Evolutionary conservation across 2,329 filamentous ascomycete species (phyloP).

Genomic region (Pseudogymnoascus sp.): DNA sequence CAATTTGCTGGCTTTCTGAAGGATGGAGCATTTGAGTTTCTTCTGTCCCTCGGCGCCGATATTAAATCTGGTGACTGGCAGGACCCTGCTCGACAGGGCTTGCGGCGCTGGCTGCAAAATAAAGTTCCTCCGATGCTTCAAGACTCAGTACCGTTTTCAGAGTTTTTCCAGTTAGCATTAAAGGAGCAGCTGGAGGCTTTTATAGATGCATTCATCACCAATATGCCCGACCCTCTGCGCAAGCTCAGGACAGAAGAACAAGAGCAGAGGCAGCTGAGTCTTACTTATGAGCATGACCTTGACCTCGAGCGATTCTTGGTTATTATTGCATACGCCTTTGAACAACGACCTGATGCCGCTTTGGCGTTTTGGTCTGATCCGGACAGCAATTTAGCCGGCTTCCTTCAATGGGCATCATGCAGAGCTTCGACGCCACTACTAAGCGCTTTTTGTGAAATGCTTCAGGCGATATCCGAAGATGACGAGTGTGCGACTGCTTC

Average conservation of each 20-base stretch:
- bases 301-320: constrained; percentile 86
- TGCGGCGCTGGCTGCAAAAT: constrained; percentile 75
- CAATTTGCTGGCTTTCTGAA: constrained; percentile 71
- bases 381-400: constrained; percentile 88
- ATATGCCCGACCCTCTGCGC: constrained; percentile 86
- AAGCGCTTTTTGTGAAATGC: constrained; percentile 93
- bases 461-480: constrained; percentile 79
- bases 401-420: constrained; percentile 94
- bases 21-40: constrained; percentile 87
- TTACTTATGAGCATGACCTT: constrained; percentile 58
- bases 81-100: constrained; percentile 73
- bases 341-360: constrained; percentile 75
- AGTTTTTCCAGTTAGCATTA: constrained; percentile 63
- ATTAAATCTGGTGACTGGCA: constrained; percentile 77
- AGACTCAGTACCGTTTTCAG: constrained; percentile 62
- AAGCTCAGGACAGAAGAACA: constrained; percentile 84
- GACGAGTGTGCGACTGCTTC: constrained; percentile 76
- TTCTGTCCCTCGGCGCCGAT: constrained; percentile 77
- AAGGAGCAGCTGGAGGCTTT: constrained; percentile 82
- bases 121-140: constrained; percentile 64
- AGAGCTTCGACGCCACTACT: constrained; percentile 93
- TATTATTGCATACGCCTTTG: constrained; percentile 86
- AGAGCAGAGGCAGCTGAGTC: constrained; percentile 66
- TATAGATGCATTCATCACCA: constrained; percentile 86
- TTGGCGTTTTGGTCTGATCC: constrained; percentile 87